Evolutionary conservation across 768 basidiomycete species (phyloP), one percentile per base, ranked within the genome.

Genomic region (Pulveroboletus sp.): DNA sequence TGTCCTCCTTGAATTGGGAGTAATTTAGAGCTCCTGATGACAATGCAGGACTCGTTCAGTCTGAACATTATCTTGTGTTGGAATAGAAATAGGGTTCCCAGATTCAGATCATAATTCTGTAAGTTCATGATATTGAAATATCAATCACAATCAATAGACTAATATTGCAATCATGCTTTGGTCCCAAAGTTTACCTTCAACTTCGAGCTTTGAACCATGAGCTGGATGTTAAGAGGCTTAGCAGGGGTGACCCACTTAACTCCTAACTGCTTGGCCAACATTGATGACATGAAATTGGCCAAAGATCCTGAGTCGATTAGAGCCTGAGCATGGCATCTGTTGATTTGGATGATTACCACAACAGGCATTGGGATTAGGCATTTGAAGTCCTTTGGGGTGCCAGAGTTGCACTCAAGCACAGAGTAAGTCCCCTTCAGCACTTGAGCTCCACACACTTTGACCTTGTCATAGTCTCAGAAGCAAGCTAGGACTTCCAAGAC

Each of bases 81-180:
- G 23, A 43, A 71, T 13, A 75, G 31, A 37, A 67, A 76, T 0
- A 69, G 74, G 0, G 72, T 73, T 1, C 75, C 68, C 0, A 75
- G 53, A 4, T 73, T 70, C 1, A 70, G 4, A n/a, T 78, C 70
- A 32, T 76, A 76, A 4, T 55, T n/a, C n/a, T n/a, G n/a, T n/a
- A n/a, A n/a, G n/a, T n/a, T n/a, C n/a, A n/a, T n/a, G n/a, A n/a
- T n/a, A n/a, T n/a, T n/a, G n/a, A n/a, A n/a, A n/a, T n/a, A n/a
- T n/a, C n/a, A n/a, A n/a, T n/a, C n/a, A n/a, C n/a, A n/a, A n/a
- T n/a, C n/a, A n/a, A n/a, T n/a, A n/a, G n/a, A n/a, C n/a, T n/a
- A n/a, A n/a, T n/a, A n/a, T n/a, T n/a, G n/a, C n/a, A n/a, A n/a
- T n/a, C n/a, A n/a, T n/a, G n/a, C n/a, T n/a, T n/a, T n/a, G n/a